phyloP scores from a whole-genome alignment of 108 stramenopile species.

The Pelagomonas calceolata region DNA sequence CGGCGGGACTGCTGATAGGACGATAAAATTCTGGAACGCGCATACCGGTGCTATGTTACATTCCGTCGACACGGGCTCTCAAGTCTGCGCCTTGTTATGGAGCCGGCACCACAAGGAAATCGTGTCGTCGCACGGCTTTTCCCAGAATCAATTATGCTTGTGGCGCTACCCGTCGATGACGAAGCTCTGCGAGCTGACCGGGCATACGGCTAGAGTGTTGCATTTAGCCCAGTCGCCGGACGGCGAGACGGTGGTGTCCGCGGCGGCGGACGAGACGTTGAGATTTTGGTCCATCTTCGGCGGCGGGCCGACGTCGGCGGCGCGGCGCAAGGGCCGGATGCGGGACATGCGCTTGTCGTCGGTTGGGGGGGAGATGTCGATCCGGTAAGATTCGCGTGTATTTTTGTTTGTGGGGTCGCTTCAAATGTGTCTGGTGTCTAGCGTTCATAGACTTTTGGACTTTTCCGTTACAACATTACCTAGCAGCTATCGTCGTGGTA shows the following conservation, averaged over 20 bases:
- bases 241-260: conserved; percentile 85
- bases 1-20: conserved; percentile 93
- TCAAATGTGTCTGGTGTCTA: too few species aligned
- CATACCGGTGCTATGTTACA: conserved; percentile 66
- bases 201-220: conserved; percentile 86
- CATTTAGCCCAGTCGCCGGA: conserved; percentile 89
- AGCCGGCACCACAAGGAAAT: conserved; percentile 89
- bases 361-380: neutral
- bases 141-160: conserved; percentile 85
- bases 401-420: too few species aligned
- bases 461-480: too few species aligned
- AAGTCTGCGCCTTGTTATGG: conserved; percentile 93
- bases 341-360: neutral
- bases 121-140: conserved; percentile 86
- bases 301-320: neutral
- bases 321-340: neutral
- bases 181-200: conserved; percentile 84
- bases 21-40: conserved; percentile 97
- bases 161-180: conserved; percentile 95
- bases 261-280: conserved; percentile 62
- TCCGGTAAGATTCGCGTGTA: too few species aligned
- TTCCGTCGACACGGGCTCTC: conserved; percentile 90
- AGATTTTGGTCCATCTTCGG: conserved; percentile 55
- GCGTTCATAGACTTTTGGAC: too few species aligned
- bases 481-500: conserved; percentile 86